Evolutionary conservation across 441 rosid genomes (phyloP).

Genomic region (Bocquillonia castaneifolia): DNA sequence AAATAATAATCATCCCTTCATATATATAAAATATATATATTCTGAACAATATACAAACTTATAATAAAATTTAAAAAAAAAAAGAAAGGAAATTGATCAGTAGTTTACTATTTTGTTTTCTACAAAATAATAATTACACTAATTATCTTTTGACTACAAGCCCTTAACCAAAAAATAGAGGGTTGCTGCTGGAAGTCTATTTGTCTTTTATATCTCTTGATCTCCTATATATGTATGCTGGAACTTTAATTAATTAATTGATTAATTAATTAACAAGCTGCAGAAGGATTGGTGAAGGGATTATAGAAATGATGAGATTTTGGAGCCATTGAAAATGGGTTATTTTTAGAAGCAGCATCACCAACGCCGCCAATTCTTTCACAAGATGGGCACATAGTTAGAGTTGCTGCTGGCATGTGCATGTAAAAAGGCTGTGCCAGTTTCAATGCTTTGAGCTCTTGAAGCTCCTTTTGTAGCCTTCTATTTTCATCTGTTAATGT

Average conservation of each 20-base stretch:
- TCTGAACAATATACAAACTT: slow-evolving; percentile 34
- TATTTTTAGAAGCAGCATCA: slow-evolving; percentile 36
- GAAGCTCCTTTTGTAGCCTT: slow-evolving; percentile 76
- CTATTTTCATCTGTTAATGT: slow-evolving; percentile 84
- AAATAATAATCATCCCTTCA: slow-evolving; percentile 24
- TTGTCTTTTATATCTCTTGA: slow-evolving; percentile 10
- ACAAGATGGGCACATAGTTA: slow-evolving; percentile 94
- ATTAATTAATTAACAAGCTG: slow-evolving; percentile 52
- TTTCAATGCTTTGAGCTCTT: slow-evolving; percentile 69
- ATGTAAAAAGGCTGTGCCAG: slow-evolving; percentile 65
- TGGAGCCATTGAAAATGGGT: slow-evolving; percentile 51
- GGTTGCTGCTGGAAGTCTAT: slow-evolving; percentile 30
- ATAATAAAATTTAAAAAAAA: background rate
- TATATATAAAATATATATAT: slow-evolving; percentile 23
- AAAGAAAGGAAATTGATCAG: slow-evolving; percentile 18
- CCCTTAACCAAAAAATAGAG: slow-evolving; percentile 73
- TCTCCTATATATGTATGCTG: background rate
- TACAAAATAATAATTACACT: slow-evolving; percentile 51
- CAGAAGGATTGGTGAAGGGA: slow-evolving; percentile 73
- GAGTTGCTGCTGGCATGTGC: slow-evolving; percentile 90
- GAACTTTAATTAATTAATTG: background rate
- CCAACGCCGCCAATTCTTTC: slow-evolving; percentile 51
- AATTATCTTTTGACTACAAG: slow-evolving; percentile 36
- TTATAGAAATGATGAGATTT: slow-evolving; percentile 61
- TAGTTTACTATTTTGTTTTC: slow-evolving; percentile 31